A percentile compares a stretch with the other conserved stretches of the same genome.
These are phyloP conservation scores for Entomortierella chlamydospora DNA, from an alignment of 192 early-diverging fungal genomes.

Conservation along the genomic window DNA sequence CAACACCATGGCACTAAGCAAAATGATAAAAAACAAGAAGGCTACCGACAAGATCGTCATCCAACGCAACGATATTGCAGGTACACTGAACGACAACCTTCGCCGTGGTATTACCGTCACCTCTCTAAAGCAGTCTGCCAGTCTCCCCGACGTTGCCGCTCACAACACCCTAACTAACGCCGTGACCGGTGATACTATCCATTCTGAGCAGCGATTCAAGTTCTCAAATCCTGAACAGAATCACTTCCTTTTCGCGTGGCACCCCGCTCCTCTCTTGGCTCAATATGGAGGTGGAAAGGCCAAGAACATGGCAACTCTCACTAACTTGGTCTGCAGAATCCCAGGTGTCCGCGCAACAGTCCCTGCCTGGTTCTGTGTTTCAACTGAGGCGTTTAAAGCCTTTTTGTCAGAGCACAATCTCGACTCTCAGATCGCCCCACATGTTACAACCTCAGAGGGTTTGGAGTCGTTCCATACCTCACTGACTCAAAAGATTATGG, in stretches of 20 bases:
- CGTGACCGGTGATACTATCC: neutral
- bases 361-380: constrained; percentile 53
- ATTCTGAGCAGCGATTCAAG: constrained; percentile 17
- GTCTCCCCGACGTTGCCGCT: constrained; percentile 7
- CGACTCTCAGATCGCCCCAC: constrained; percentile 40
- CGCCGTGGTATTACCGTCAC: constrained; percentile 37
- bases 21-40: constrained; percentile 49
- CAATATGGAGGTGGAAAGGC: constrained; percentile 50
- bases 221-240: constrained; percentile 37
- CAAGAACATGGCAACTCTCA: constrained; percentile 53
- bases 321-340: constrained; percentile 36
- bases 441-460: constrained; percentile 32
- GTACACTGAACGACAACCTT: constrained; percentile 43
- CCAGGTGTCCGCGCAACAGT: constrained; percentile 35
- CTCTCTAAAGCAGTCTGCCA: constrained; percentile 29
- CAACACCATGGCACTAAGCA: constrained; percentile 50
- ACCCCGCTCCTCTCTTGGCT: constrained; percentile 13
- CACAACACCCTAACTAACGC: constrained; percentile 26
- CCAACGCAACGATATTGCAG: constrained; percentile 39
- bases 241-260: constrained; percentile 47
- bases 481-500: constrained; percentile 33
- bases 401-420: constrained; percentile 37
- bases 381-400: constrained; percentile 50
- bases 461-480: constrained; percentile 42
- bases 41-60: constrained; percentile 34